Conservation (phyloP, 495 filamentous ascomycete species). For the Xylaria sp. region DNA sequence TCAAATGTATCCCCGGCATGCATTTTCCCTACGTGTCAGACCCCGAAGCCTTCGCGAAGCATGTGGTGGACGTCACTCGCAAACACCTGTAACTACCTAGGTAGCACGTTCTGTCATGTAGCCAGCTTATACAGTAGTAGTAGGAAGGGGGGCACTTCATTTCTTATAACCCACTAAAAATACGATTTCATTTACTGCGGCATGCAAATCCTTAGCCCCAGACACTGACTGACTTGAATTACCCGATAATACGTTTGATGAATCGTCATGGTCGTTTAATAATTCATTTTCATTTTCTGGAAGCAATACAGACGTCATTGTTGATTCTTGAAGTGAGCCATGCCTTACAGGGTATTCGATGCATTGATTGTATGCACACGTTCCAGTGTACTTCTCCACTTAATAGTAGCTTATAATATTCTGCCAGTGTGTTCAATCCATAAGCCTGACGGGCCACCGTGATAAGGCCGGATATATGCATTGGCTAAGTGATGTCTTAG, state of each 20-base stretch:
- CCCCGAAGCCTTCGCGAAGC: slow-evolving; percentile 33
- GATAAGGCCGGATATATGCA: not conserved
- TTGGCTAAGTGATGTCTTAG: not conserved
- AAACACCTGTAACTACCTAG: slow-evolving; percentile 24
- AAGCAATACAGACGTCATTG: not conserved
- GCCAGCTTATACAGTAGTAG: not conserved
- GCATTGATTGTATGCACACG: not conserved
- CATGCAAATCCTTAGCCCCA: too few species aligned
- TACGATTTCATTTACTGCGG: not conserved
- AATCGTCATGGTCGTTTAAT: not conserved
- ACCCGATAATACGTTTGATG: not conserved
- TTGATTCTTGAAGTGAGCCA: not conserved
- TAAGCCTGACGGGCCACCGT: not conserved
- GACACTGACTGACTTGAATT: too few species aligned
- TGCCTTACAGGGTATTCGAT: slow-evolving; percentile 11
- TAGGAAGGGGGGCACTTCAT: not conserved
- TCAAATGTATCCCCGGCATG: slow-evolving; percentile 33
- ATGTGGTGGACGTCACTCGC: slow-evolving; percentile 28
- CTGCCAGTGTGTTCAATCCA: not conserved
- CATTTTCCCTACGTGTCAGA: slow-evolving; percentile 41
- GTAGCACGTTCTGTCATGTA: not conserved
- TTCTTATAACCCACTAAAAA: not conserved
- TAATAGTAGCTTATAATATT: not conserved
- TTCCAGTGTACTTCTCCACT: slow-evolving; percentile 4
- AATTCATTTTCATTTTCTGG: not conserved